These are phyloP conservation scores for Myxozyma mucilagina DNA, from an alignment of 805 yeast genomes.

Conservation along the genomic window DNA sequence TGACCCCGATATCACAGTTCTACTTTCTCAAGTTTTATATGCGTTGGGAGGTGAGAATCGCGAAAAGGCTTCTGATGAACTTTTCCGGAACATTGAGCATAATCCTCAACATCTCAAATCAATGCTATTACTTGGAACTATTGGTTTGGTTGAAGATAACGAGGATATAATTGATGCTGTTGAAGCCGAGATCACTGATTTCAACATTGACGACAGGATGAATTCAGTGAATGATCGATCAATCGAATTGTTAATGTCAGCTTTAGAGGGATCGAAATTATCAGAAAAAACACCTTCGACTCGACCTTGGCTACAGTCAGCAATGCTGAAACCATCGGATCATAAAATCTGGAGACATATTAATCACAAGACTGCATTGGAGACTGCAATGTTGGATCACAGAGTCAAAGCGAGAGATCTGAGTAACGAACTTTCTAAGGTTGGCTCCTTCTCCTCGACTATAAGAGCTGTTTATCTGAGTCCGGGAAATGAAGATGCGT, in stretches of 20 bases:
- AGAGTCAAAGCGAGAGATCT: constrained; percentile 54
- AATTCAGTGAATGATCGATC: constrained; percentile 1
- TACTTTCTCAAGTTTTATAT: constrained; percentile 77
- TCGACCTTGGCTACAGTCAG: constrained; percentile 63
- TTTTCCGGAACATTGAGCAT: constrained; percentile 62
- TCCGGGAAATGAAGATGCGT: constrained; percentile 52
- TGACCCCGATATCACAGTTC: constrained; percentile 64
- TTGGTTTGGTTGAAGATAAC: constrained; percentile 60
- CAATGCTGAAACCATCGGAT: constrained; percentile 73
- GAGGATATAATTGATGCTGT: constrained; percentile 63
- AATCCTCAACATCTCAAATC: constrained; percentile 67
- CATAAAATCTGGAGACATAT: constrained; percentile 68
- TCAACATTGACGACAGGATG: not conserved
- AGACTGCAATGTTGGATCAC: constrained; percentile 55
- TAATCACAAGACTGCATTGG: constrained; percentile 55
- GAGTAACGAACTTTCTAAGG: constrained; percentile 51
- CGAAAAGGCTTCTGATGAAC: constrained; percentile 77
- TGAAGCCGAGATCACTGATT: constrained; percentile 59
- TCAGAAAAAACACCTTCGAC: constrained; percentile 33
- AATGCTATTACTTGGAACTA: constrained; percentile 76
- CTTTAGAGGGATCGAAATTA: constrained; percentile 25
- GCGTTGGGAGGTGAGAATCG: constrained; percentile 76
- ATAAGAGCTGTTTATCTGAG: constrained; percentile 69
- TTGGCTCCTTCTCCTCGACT: constrained; percentile 51
- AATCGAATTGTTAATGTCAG: constrained; percentile 29